Conservation (phyloP, 768 basidiomycete genomes). For the Suillus plorans region DNA sequence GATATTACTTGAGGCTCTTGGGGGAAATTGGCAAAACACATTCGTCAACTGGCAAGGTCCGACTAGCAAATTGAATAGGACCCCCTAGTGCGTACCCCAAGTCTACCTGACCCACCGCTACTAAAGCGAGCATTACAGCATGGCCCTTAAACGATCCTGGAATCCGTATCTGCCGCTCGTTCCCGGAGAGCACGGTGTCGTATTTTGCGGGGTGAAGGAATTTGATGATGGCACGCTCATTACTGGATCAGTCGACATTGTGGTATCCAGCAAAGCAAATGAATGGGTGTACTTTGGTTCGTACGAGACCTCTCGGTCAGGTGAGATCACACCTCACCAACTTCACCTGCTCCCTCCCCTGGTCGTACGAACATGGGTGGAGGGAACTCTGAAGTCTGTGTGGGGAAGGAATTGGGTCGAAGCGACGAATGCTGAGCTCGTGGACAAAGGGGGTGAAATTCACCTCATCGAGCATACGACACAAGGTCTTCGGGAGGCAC, state of each 20-base stretch:
- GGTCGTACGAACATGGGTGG: conserved; percentile 13
- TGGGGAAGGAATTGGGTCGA: conserved; percentile 9
- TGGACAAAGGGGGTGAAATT: conserved; percentile 1
- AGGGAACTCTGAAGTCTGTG: conserved; percentile 3
- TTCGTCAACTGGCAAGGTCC: conserved; percentile 9
- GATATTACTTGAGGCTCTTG: background rate
- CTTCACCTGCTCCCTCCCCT: conserved; percentile 7
- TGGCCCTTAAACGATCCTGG: conserved; percentile 17
- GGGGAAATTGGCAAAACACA: background rate
- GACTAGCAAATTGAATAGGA: background rate
- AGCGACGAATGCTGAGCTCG: background rate
- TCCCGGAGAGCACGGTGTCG: conserved; percentile 19
- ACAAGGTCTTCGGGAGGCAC: conserved; percentile 11
- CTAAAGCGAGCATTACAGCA: conserved; percentile 3
- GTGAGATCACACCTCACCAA: conserved; percentile 18
- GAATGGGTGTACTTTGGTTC: conserved; percentile 10
- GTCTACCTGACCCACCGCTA: background rate
- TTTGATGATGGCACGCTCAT: conserved; percentile 2
- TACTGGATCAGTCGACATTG: conserved; percentile 16
- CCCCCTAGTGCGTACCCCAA: background rate
- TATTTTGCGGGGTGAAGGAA: conserved; percentile 2
- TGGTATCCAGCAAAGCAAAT: conserved; percentile 13
- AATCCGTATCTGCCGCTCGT: conserved; percentile 15
- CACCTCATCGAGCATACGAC: conserved; percentile 5
- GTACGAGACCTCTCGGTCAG: conserved; percentile 11